Evolutionary conservation across 305 asterid genomes (phyloP).

Genomic region (Stenogyne calaminthoides): DNA sequence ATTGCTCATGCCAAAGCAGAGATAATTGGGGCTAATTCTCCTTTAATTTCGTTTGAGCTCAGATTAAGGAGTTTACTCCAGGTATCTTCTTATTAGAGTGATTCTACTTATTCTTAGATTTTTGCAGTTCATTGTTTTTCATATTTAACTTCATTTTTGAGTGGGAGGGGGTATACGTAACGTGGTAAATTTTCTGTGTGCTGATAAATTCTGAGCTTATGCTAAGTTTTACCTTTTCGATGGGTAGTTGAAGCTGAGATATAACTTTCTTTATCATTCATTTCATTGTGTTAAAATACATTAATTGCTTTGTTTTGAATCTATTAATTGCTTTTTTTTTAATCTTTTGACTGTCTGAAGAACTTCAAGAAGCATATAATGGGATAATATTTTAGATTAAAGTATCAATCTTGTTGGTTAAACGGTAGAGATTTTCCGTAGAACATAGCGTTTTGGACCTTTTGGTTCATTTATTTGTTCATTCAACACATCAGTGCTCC

Average conservation of each 20-base stretch:
- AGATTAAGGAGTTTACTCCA: neutral
- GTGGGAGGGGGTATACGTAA: neutral
- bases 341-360: neutral
- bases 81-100: neutral
- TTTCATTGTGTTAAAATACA: neutral
- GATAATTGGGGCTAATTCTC: neutral
- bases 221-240: neutral
- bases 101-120: neutral
- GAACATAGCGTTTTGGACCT: neutral
- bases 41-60: neutral
- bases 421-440: neutral
- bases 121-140: neutral
- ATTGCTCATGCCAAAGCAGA: neutral
- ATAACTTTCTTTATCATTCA: neutral
- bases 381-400: neutral
- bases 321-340: too few species aligned
- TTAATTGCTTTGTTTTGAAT: neutral
- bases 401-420: neutral
- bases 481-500: neutral
- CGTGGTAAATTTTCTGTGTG: neutral
- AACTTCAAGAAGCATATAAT: neutral
- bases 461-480: neutral
- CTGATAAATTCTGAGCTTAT: neutral
- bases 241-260: neutral
- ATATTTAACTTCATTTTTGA: neutral